A percentile compares a stretch with the other conserved stretches of the same genome.
Evolutionary conservation across 225 moss, liverwort and hornwort genomes (phyloP).

Genomic region (Neckera pumila): DNA sequence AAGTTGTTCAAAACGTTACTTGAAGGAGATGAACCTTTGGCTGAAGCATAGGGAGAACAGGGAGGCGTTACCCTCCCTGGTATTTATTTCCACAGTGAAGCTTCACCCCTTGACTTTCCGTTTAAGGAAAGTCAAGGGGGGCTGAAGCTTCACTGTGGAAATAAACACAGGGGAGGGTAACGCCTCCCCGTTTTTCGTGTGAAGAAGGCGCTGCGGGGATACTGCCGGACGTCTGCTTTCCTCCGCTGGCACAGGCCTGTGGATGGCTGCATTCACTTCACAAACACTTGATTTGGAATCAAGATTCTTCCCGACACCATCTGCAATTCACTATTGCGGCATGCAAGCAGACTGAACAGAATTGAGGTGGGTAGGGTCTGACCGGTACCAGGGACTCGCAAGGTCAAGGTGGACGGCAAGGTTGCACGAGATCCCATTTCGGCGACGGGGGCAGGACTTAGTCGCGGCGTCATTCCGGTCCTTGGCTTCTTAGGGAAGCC

Average conservation of each 20-base stretch:
- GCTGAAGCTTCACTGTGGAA: too few relatives aligned
- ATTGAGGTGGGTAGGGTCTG: not conserved
- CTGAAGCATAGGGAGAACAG: too few relatives aligned
- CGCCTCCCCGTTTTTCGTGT: too few relatives aligned
- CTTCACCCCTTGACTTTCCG: too few relatives aligned
- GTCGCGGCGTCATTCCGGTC: not conserved
- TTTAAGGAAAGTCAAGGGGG: too few relatives aligned
- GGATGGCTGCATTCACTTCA: not conserved
- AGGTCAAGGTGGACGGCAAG: not conserved
- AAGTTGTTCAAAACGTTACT: not conserved
- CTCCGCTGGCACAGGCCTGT: too few relatives aligned
- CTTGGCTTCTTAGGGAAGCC: not conserved
- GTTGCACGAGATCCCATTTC: not conserved
- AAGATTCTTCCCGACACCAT: too few relatives aligned
- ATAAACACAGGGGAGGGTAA: too few relatives aligned
- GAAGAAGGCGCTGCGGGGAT: too few relatives aligned
- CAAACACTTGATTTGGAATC: not conserved
- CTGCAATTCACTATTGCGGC: not conserved
- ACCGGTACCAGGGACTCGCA: not conserved
- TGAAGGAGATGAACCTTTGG: not conserved
- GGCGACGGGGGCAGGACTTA: too few relatives aligned
- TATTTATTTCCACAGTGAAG: too few relatives aligned
- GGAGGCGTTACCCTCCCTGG: too few relatives aligned
- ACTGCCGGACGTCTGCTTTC: not conserved
- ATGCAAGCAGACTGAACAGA: not conserved